Evolutionary conservation across 495 filamentous ascomycete species (phyloP).

Genomic region (Penicillium macrosclerotiorum): DNA sequence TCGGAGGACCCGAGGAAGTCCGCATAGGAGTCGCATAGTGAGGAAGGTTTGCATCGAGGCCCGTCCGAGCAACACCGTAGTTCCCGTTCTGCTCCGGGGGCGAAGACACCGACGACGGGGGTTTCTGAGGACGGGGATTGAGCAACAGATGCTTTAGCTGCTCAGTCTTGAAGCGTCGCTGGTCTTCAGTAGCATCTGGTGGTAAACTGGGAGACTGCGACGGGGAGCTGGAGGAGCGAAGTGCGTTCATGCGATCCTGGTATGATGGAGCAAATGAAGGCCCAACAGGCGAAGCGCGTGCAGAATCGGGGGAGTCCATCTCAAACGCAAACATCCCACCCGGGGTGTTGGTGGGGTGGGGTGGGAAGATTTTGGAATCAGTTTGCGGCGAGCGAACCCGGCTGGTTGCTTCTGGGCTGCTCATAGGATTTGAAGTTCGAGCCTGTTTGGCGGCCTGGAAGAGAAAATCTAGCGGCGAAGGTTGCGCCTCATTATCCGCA

Average conservation of each 20-base stretch:
- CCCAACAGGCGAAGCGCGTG: constrained; percentile 48
- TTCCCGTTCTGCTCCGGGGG: constrained; percentile 8
- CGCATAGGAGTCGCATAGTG: constrained; percentile 41
- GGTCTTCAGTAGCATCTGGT: constrained; percentile 31
- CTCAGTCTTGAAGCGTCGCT: constrained; percentile 44
- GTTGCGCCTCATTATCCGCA: constrained; percentile 43
- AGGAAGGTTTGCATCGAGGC: constrained; percentile 21
- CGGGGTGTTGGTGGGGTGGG: constrained; percentile 33
- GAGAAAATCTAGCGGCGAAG: constrained; percentile 82
- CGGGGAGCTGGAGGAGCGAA: constrained; percentile 35
- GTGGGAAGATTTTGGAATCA: constrained; percentile 23
- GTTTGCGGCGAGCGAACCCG: constrained; percentile 35
- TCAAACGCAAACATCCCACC: constrained; percentile 65
- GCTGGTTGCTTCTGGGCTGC: constrained; percentile 45
- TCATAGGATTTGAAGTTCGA: constrained; percentile 36
- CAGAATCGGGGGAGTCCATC: constrained; percentile 50
- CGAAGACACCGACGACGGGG: constrained; percentile 29
- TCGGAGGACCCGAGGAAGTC: constrained; percentile 36
- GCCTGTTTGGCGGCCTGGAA: constrained; percentile 82
- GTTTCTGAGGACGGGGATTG: constrained; percentile 43
- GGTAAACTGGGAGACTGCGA: constrained; percentile 7
- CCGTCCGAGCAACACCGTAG: constrained; percentile 12
- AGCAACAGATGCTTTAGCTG: constrained; percentile 48
- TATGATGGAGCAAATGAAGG: constrained; percentile 69
- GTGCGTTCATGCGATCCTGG: constrained; percentile 61